Conservation (phyloP, 208 protist species). For the Novymonas esmeraldas region DNA sequence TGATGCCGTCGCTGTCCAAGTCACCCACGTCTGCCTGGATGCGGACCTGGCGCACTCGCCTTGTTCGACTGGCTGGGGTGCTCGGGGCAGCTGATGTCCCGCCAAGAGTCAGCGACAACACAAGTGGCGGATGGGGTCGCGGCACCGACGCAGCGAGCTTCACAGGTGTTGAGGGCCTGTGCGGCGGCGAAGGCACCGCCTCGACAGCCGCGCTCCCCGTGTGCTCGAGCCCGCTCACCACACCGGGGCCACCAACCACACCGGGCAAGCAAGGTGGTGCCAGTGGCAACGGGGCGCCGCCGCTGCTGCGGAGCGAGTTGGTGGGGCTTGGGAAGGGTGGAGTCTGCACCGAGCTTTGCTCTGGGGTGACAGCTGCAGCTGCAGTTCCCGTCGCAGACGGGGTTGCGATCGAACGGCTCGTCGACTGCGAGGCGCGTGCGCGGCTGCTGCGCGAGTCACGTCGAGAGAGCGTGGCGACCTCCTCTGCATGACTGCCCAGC, state of each 20-base stretch:
- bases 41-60: conserved; percentile 14
- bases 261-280: too few species aligned
- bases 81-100: neutral
- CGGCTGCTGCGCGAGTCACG: too few species aligned
- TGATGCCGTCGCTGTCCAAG: conserved; percentile 3
- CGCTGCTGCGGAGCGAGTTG: too few species aligned
- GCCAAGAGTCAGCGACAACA: neutral
- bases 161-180: neutral
- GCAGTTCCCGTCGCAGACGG: too few species aligned
- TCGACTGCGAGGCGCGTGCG: too few species aligned
- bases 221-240: neutral
- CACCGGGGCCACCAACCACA: neutral
- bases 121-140: neutral
- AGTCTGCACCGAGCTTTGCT: too few species aligned
- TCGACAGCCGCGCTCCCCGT: neutral
- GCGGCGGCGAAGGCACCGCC: neutral
- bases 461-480: neutral
- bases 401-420: too few species aligned
- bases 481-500: conserved; percentile 10
- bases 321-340: too few species aligned
- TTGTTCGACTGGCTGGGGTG: neutral
- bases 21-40: conserved; percentile 19
- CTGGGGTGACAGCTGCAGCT: too few species aligned
- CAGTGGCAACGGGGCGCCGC: too few species aligned
- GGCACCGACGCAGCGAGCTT: too few species aligned